Base-by-base conservation (phyloP, 2,329 filamentous ascomycete species). In the Clarireedia sp. region DNA sequence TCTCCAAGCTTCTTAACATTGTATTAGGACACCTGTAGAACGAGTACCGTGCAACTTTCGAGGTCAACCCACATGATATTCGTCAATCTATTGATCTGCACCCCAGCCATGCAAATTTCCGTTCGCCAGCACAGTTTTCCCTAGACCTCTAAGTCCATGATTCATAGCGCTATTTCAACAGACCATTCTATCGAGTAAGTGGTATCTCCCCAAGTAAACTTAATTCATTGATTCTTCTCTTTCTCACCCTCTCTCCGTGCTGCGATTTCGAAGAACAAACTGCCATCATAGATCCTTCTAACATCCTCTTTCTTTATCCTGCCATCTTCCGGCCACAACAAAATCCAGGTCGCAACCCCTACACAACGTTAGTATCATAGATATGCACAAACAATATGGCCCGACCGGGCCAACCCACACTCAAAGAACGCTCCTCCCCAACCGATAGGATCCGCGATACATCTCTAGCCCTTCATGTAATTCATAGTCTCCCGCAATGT, bases 271-370 rank as follows among this genome's bases (percentile, higher is more conserved):
- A 75, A 74, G 59, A 78, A 79, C 43, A 79, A 70, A 63, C 75
- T 78, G 8, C 78, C 77, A 64, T 80, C 76, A 60, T 75, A 80
- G 5, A 79, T 68, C 7, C 73, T 64, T n/a, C 77, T 65, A 17
- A 80, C 71, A 52, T 83, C 80, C 46, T 83, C 79, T 67, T 83
- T 83, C 63, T 68, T 72, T 68, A 83, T 74, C 50, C 71, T 70
- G 0, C 80, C 80, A 63, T 83, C 78, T 41, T 74, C 72, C 0
- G 80, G 78, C 75, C 75, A 78, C 5, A 81, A 67, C 45, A 83
- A 68, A 16, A 81, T 62, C 55, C 77, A 80, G 0, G 76, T 76
- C 0, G 76, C 76, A 2, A 73, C 61, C 73, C 74, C 74, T 72
- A 21, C 16, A 14, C 33, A 10, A n/a, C 8, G 1, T 38, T 29